Conservation (phyloP, 306 rosid genomes). For the Sechiopsis laciniata region DNA sequence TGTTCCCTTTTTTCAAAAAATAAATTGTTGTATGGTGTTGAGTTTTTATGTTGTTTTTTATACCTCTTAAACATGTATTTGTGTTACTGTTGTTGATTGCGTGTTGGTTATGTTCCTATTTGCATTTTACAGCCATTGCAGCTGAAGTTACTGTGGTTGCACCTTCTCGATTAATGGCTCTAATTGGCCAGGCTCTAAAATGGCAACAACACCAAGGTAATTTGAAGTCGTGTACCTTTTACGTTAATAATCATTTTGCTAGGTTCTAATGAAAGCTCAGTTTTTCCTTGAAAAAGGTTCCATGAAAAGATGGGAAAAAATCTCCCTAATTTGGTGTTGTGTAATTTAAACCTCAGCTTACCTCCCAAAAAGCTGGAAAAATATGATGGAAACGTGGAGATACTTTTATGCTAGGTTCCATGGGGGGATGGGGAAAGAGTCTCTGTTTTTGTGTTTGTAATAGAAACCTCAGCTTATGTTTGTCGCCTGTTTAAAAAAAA, state of each 20-base stretch:
- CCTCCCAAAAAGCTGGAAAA: neutral
- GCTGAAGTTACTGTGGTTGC: slow-evolving; percentile 97
- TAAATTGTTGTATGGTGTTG: slow-evolving; percentile 17
- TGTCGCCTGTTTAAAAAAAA: no score
- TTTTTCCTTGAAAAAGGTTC: neutral
- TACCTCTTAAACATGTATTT: neutral
- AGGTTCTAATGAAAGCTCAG: neutral
- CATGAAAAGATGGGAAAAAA: neutral
- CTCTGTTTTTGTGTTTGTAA: neutral
- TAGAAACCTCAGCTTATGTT: neutral
- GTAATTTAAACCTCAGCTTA: neutral
- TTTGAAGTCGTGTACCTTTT: neutral
- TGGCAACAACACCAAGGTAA: slow-evolving; percentile 99
- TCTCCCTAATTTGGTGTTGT: neutral
- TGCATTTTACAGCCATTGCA: slow-evolving; percentile 64
- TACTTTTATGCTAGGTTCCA: neutral
- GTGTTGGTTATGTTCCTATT: slow-evolving; percentile 19
- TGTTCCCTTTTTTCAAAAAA: no score
- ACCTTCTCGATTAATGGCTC: slow-evolving; percentile 93
- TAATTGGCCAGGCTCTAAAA: slow-evolving; percentile 92
- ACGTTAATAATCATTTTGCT: neutral
- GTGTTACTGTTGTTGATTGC: slow-evolving; percentile 10
- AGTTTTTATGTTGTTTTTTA: slow-evolving; percentile 5
- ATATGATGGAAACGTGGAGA: neutral
- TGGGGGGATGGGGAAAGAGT: neutral